Evolutionary conservation across 495 filamentous ascomycete species (phyloP), one percentile per base, ranked within the genome.

Genomic region (Pseudoneurospora amorphoporcata): DNA sequence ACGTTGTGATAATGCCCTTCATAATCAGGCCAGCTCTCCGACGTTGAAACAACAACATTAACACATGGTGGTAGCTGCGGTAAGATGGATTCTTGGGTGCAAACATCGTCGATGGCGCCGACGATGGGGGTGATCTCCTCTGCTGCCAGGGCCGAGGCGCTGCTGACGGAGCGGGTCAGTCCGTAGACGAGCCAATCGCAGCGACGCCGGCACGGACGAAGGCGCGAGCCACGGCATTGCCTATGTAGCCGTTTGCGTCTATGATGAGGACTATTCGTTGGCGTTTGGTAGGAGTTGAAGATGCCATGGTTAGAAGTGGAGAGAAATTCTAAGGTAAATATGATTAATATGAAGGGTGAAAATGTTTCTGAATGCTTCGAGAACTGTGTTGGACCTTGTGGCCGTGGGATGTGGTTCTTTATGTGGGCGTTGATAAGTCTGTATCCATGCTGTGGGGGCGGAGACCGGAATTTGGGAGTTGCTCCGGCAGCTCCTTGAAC

Each of bases 211-310:
- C 81, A 12, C 79, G 77, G 42, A 79, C 77, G 69, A 84, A 85
- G 29, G 82, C 80, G 37, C 77, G 76, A 72, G 79, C 76, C 2
- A 84, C 82, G 2, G 83, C 83, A 71, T 75, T 79, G 40, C 83
- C 83, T 43, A 84, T 81, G 75, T 83, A 84, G 2, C 82, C 83
- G 41, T 81, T 83, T 17, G 83, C 83, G 19, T 82, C 83, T 1
- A 81, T 84, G 45, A 84, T 76, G 12, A 84, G 79, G 38, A 80
- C 83, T 14, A 75, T 78, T 42, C n/a, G n/a, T 76, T 79, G 40
- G 14, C 12, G 4, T 16, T 42, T 16, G 14, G 40, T 42, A n/a
- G n/a, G n/a, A 4, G 40, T 42, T 42, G 40, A 17, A 6, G 40
- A 42, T 4, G 40, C 4, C 40, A 17, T 42, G 40, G 14, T 42